Conservation (phyloP, 148 eudicot genomes). For the Polygonum maritimum region DNA sequence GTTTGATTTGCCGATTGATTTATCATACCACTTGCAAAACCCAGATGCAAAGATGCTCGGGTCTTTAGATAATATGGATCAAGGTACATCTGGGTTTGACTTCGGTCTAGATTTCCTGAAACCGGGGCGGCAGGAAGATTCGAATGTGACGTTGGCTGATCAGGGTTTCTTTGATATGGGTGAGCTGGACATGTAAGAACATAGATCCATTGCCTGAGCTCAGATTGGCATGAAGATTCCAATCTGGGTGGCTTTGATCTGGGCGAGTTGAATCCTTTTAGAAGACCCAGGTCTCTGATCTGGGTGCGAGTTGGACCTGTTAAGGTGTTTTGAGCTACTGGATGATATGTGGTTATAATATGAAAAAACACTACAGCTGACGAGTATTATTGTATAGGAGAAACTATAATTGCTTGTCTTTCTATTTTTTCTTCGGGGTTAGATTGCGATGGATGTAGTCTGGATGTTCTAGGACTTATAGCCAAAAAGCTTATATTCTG, state of each 20-base stretch:
- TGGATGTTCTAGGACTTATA: background rate
- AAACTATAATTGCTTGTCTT: background rate
- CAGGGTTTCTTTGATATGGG: constrained; percentile 1
- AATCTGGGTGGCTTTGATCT: background rate
- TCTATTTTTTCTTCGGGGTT: too few relatives aligned
- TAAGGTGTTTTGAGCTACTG: background rate
- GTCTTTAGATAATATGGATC: background rate
- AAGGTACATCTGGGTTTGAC: background rate
- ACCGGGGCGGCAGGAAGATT: background rate
- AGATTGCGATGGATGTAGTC: background rate
- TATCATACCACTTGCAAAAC: constrained; percentile 4
- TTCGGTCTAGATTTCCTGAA: constrained; percentile 2
- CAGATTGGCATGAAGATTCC: background rate
- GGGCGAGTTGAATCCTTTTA: background rate
- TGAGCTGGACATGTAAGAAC: background rate
- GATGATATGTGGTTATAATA: background rate
- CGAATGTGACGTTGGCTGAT: background rate
- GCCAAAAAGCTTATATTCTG: constrained; percentile 5
- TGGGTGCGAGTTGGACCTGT: too few relatives aligned
- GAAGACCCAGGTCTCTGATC: background rate
- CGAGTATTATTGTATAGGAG: background rate
- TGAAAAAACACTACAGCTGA: background rate
- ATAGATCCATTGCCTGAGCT: background rate
- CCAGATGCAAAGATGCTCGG: constrained; percentile 4
- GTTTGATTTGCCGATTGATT: background rate